phyloP scores from a whole-genome alignment of 805 yeast species.

The Candida silvicultrix region DNA sequence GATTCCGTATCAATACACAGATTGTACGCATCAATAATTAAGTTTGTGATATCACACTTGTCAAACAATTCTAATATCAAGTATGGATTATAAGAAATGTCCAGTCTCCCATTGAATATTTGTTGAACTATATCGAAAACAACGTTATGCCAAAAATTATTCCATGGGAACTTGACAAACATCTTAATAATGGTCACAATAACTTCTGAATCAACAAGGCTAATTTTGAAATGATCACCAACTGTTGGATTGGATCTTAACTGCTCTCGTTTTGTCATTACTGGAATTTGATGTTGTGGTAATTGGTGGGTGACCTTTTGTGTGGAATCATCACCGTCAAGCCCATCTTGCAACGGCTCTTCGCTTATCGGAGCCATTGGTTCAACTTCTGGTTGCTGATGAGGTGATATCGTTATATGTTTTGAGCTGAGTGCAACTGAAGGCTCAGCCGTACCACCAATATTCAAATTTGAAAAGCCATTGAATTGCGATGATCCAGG shows the following conservation, averaged over 20 bases:
- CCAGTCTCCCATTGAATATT: conserved; percentile 66
- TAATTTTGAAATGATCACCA: conserved; percentile 69
- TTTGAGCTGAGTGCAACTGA: conserved; percentile 22
- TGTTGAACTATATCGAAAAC: conserved; percentile 82
- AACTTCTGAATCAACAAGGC: conserved; percentile 57
- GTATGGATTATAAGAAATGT: conserved; percentile 68
- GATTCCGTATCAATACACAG: conserved; percentile 56
- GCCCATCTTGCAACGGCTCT: neutral
- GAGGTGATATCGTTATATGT: conserved; percentile 20
- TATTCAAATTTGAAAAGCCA: conserved; percentile 15
- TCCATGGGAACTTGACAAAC: conserved; percentile 76
- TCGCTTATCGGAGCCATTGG: neutral
- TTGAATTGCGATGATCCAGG: conserved; percentile 1
- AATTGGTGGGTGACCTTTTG: neutral
- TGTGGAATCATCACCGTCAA: neutral
- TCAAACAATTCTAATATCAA: conserved; percentile 57
- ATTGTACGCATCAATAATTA: conserved; percentile 60
- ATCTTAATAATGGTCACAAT: conserved; percentile 54
- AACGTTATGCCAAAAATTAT: conserved; percentile 78
- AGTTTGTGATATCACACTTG: conserved; percentile 49
- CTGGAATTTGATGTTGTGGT: neutral
- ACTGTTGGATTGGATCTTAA: conserved; percentile 53
- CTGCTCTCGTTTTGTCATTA: conserved; percentile 13
- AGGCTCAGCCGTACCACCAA: conserved; percentile 23
- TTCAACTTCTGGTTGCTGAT: conserved; percentile 8